Evolutionary conservation across 352 stramenopile genomes (phyloP).

Genomic region (Thraustochytrium striatum): DNA sequence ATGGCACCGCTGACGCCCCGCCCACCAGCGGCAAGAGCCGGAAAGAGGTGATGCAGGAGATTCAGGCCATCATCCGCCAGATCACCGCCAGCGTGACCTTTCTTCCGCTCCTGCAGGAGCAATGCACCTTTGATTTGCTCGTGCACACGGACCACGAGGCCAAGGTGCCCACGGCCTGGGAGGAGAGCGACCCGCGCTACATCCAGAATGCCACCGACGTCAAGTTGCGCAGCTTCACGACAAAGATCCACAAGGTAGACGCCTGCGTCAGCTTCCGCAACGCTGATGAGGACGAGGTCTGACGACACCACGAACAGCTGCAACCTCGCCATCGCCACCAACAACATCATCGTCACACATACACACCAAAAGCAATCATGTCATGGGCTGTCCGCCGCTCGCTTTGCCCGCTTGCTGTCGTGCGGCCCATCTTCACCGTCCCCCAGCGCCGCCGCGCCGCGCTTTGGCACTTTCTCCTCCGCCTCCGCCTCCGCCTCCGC

Average conservation of each 20-base stretch:
- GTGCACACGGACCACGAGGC: conserved; percentile 97
- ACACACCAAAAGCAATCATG: too few species aligned
- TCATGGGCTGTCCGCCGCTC: too few species aligned
- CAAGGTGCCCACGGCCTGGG: conserved; percentile 88
- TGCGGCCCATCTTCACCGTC: too few species aligned
- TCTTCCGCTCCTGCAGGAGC: conserved; percentile 93
- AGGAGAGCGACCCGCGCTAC: conserved; percentile 94
- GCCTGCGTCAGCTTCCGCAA: conserved; percentile 94
- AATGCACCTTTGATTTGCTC: conserved; percentile 93
- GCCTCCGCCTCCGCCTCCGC: too few species aligned
- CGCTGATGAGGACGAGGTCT: conserved; percentile 34
- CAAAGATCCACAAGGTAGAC: conserved; percentile 97
- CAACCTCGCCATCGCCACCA: too few species aligned
- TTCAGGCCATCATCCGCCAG: conserved; percentile 98
- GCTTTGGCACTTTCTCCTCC: too few species aligned
- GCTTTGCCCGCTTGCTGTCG: too few species aligned
- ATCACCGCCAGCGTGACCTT: conserved; percentile 99
- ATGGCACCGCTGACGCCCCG: not conserved
- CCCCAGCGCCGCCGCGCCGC: too few species aligned
- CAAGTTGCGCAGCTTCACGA: conserved; percentile 95
- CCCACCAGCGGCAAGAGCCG: conserved; percentile 62
- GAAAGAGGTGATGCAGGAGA: conserved; percentile 95
- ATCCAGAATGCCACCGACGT: conserved; percentile 96
- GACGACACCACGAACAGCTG: too few species aligned
- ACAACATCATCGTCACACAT: too few species aligned